Evolutionary conservation across 257 asterid genomes (phyloP).

Genomic region (Eucommia ulmoides): DNA sequence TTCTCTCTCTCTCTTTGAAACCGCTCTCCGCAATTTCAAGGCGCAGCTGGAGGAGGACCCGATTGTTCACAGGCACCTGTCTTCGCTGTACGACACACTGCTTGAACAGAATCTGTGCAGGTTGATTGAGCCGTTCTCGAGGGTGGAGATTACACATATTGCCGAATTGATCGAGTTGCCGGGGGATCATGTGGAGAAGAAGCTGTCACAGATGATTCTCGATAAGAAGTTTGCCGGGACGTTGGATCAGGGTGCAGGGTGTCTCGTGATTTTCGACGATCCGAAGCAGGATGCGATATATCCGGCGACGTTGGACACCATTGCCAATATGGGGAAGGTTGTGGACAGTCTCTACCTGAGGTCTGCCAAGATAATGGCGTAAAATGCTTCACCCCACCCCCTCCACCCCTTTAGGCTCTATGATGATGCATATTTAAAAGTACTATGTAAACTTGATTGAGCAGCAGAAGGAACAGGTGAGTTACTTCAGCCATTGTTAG

Average conservation of each 20-base stretch:
- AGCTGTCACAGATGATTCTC: slow-evolving; percentile 33
- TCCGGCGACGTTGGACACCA: slow-evolving; percentile 27
- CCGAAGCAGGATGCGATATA: slow-evolving; percentile 34
- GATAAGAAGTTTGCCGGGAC: slow-evolving; percentile 42
- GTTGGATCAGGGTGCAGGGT: slow-evolving; percentile 39
- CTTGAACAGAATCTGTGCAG: slow-evolving; percentile 40
- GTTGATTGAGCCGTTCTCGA: slow-evolving; percentile 33
- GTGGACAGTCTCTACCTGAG: slow-evolving; percentile 31
- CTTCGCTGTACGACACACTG: slow-evolving; percentile 30
- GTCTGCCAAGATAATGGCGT: slow-evolving; percentile 27
- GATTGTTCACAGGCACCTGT: slow-evolving; percentile 32
- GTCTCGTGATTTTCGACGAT: slow-evolving; percentile 34
- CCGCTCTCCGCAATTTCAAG: slow-evolving; percentile 22
- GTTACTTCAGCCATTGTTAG: too few species aligned
- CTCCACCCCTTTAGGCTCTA: neutral
- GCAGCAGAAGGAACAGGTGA: too few species aligned
- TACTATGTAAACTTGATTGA: neutral
- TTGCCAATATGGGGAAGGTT: slow-evolving; percentile 37
- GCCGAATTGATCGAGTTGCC: slow-evolving; percentile 36
- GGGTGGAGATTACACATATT: slow-evolving; percentile 30
- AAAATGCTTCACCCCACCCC: slow-evolving; percentile 6
- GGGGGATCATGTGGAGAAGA: slow-evolving; percentile 33
- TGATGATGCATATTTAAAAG: neutral
- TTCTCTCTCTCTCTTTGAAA: slow-evolving; percentile 28
- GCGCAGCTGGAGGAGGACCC: slow-evolving; percentile 35